phyloP scores from a whole-genome alignment of 75 land plant species.

The Pseudotsuga menziesii region DNA sequence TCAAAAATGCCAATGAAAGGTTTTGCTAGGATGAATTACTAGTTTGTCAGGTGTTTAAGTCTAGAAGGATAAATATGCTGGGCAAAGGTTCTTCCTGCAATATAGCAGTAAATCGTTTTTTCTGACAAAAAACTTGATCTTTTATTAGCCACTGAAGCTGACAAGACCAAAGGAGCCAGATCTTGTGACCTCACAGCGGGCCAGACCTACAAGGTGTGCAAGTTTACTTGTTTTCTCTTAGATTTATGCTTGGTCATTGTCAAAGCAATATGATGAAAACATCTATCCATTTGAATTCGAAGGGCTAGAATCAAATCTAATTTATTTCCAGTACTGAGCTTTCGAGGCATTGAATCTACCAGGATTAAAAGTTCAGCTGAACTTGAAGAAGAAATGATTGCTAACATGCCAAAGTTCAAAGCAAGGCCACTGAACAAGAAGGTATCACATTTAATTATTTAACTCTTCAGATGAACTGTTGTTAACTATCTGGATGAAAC shows the following conservation, averaged over 20 bases:
- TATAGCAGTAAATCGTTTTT: conserved; percentile 16
- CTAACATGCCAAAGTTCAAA: conserved; percentile 93
- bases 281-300: background rate
- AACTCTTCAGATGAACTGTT: background rate
- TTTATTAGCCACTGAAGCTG: conserved; percentile 48
- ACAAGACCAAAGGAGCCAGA: conserved; percentile 94
- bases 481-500: background rate
- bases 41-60: background rate
- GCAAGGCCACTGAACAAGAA: conserved; percentile 92
- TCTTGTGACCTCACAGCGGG: conserved; percentile 78
- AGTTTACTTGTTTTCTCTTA: background rate
- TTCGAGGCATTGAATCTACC: conserved; percentile 1
- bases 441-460: conserved; percentile 24
- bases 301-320: background rate
- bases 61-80: conserved; percentile 10
- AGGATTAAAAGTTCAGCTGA: conserved; percentile 84
- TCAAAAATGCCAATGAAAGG: background rate
- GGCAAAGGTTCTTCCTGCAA: background rate
- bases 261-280: background rate
- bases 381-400: conserved; percentile 95
- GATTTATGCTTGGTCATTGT: background rate
- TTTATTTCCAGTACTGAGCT: conserved; percentile 1
- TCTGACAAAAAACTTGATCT: conserved; percentile 12
- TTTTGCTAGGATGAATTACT: background rate
- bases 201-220: conserved; percentile 49